Evolutionary conservation across 495 filamentous ascomycete genomes (phyloP).

Genomic region (Trichoderma parareesei): DNA sequence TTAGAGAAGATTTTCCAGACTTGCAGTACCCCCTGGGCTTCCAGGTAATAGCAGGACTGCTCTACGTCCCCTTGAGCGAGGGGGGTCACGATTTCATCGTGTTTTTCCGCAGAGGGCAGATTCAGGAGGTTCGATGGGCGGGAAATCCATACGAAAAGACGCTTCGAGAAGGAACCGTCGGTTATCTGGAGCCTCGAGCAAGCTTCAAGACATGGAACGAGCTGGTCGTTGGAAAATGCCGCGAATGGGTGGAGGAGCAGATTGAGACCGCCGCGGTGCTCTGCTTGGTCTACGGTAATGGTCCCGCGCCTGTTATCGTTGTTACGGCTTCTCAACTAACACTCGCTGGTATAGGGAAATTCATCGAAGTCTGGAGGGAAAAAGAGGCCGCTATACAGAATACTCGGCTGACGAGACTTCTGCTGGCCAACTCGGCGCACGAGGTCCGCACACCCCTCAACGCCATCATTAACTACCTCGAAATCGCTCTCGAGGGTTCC

Average conservation of each 20-base stretch:
- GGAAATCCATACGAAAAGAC: slow-evolving; percentile 88
- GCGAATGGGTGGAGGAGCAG: slow-evolving; percentile 67
- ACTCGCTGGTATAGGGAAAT: slow-evolving; percentile 25
- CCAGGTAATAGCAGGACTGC: slow-evolving; percentile 65
- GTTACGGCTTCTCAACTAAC: background rate
- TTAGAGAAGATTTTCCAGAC: slow-evolving; percentile 74
- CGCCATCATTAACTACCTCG: slow-evolving; percentile 93
- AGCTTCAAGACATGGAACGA: slow-evolving; percentile 75
- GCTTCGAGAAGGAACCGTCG: slow-evolving; percentile 56
- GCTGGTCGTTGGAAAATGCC: slow-evolving; percentile 63
- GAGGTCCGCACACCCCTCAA: slow-evolving; percentile 92
- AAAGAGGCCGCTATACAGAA: slow-evolving; percentile 80
- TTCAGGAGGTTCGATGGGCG: slow-evolving; percentile 81
- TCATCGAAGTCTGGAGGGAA: slow-evolving; percentile 89
- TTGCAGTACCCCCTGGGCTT: slow-evolving; percentile 76
- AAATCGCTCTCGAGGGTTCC: slow-evolving; percentile 81
- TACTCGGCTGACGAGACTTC: slow-evolving; percentile 68
- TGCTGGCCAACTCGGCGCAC: slow-evolving; percentile 89
- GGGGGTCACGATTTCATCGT: slow-evolving; percentile 82
- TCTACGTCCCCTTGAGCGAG: slow-evolving; percentile 75
- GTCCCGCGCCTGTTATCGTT: slow-evolving; percentile 26
- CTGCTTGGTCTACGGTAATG: slow-evolving; percentile 76
- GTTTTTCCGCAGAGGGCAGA: slow-evolving; percentile 76
- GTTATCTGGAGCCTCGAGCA: slow-evolving; percentile 64
- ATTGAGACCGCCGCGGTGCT: slow-evolving; percentile 83